phyloP scores from a whole-genome alignment of 1,139 yeast species.

The Lodderomyces pseudojiufengensis region DNA sequence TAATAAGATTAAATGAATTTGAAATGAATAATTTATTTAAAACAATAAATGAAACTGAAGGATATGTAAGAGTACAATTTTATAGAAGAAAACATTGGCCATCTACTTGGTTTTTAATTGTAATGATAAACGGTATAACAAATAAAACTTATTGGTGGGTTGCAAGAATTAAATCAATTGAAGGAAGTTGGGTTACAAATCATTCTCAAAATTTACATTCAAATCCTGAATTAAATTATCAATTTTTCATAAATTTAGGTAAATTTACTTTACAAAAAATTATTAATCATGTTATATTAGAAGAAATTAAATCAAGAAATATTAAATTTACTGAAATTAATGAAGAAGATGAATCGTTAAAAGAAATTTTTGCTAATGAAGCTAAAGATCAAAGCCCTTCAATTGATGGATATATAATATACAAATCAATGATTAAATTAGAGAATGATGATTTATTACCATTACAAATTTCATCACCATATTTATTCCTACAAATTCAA shows the following conservation, averaged over 20 bases:
- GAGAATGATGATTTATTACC: conserved; percentile 36
- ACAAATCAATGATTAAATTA: conserved; percentile 32
- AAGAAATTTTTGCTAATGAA: conserved; percentile 6
- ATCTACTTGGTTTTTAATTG: conserved; percentile 62
- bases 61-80: conserved; percentile 35
- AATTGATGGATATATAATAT: conserved; percentile 11
- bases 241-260: conserved; percentile 47
- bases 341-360: conserved; percentile 10
- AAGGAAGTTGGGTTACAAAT: conserved; percentile 62
- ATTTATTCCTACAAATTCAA: conserved; percentile 32
- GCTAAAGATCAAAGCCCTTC: background rate
- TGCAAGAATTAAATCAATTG: conserved; percentile 54
- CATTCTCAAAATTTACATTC: conserved; percentile 38
- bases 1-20: conserved; percentile 44
- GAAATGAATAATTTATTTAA: conserved; percentile 29
- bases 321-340: conserved; percentile 32
- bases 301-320: conserved; percentile 48
- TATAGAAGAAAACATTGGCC: conserved; percentile 72
- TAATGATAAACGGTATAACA: conserved; percentile 41
- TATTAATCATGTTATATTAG: conserved; percentile 59
- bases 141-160: conserved; percentile 59
- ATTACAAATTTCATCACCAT: conserved; percentile 30
- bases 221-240: conserved; percentile 33
- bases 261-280: conserved; percentile 55
- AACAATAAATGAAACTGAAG: conserved; percentile 2